Evolutionary conservation across 768 basidiomycete species (phyloP).

Genomic region (Serendipita sp.): DNA sequence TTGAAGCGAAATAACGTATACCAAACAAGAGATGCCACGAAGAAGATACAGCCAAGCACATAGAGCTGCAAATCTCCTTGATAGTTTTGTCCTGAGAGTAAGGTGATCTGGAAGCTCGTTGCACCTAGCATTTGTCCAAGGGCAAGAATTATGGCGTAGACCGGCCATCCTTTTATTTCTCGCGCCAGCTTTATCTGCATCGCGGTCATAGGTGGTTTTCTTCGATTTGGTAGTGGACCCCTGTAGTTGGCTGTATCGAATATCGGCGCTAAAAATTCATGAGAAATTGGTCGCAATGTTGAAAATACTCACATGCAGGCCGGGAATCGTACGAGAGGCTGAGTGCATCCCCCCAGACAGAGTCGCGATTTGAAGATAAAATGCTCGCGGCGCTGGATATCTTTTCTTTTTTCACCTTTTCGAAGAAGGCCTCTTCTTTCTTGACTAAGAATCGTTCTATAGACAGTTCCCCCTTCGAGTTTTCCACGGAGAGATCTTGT

Average conservation of each 20-base stretch:
- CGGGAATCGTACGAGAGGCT: constrained; percentile 36
- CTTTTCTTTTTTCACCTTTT: constrained; percentile 77
- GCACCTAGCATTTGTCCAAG: constrained; percentile 81
- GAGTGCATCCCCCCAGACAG: constrained; percentile 43
- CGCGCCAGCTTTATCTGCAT: constrained; percentile 73
- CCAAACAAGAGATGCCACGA: constrained; percentile 76
- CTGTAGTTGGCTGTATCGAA: constrained; percentile 30
- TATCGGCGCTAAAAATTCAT: constrained; percentile 8
- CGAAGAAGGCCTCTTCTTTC: constrained; percentile 88
- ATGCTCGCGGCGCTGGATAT: constrained; percentile 67
- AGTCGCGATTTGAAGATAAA: constrained; percentile 63
- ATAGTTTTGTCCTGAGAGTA: constrained; percentile 75
- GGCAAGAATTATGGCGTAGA: constrained; percentile 82
- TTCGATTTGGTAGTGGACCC: constrained; percentile 24
- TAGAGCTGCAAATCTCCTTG: constrained; percentile 70
- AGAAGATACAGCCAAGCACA: constrained; percentile 78
- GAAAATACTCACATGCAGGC: constrained; percentile 46
- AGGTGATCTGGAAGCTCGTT: constrained; percentile 87
- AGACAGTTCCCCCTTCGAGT: constrained; percentile 80
- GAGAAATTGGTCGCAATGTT: not conserved
- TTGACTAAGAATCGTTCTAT: constrained; percentile 84
- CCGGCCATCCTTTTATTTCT: constrained; percentile 70
- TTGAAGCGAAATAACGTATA: constrained; percentile 76
- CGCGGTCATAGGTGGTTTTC: constrained; percentile 63
- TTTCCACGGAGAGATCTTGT: constrained; percentile 60